Conservation (phyloP, 257 asterid genomes). For the Gentiana macrophylla region DNA sequence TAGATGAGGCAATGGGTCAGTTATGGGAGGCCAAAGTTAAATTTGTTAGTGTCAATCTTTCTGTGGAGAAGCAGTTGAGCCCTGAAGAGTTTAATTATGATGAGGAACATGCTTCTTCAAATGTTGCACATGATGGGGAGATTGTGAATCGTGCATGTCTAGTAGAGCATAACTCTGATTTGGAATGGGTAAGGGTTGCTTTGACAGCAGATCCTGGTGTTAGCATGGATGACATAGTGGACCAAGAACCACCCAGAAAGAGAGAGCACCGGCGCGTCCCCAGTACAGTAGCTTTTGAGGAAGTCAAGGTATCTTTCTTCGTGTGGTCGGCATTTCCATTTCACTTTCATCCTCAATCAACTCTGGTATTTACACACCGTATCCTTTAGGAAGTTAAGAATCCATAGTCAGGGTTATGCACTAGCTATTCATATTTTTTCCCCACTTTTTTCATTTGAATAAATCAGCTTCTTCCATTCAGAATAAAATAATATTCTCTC, state of each 20-base stretch:
- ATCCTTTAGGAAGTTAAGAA: too few relatives aligned
- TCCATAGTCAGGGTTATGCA: too few relatives aligned
- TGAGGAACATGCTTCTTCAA: slow-evolving; percentile 17
- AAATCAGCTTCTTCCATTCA: too few relatives aligned
- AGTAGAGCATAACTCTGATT: slow-evolving; percentile 28
- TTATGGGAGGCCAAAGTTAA: slow-evolving; percentile 75
- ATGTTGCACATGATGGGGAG: slow-evolving; percentile 29
- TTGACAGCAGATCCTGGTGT: slow-evolving; percentile 85
- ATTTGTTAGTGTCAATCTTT: slow-evolving; percentile 38
- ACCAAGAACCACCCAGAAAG: slow-evolving; percentile 81
- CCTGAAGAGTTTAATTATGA: slow-evolving; percentile 13
- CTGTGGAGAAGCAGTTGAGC: slow-evolving; percentile 47
- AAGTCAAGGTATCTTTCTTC: slow-evolving; percentile 66
- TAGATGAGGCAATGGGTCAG: slow-evolving; percentile 97
- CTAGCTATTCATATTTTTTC: too few relatives aligned
- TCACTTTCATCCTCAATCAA: not conserved
- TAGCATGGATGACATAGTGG: slow-evolving; percentile 89
- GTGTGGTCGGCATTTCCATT: not conserved
- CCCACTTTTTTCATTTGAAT: too few relatives aligned
- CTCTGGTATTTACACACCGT: not conserved
- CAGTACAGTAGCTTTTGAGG: slow-evolving; percentile 96
- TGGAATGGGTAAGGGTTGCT: slow-evolving; percentile 39
- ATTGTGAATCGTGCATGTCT: slow-evolving; percentile 30
- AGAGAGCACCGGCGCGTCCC: slow-evolving; percentile 99
- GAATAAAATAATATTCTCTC: too few relatives aligned